A percentile compares a stretch with the other conserved stretches of the same genome.
Conservation (phyloP, 768 basidiomycete species). For the Trametes elegans region DNA sequence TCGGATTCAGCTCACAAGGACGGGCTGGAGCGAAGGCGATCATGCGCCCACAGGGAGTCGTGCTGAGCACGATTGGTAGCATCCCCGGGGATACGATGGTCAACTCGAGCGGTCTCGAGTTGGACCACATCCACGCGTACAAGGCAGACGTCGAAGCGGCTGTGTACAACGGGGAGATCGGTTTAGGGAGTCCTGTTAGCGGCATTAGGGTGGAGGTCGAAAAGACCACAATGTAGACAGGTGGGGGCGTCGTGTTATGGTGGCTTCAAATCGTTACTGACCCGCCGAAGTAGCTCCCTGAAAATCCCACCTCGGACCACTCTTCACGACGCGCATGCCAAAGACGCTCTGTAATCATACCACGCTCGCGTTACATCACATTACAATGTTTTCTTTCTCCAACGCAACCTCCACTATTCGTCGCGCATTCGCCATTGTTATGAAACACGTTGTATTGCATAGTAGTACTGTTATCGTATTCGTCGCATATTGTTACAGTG, state of each 20-base stretch:
- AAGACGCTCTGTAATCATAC: slow-evolving; percentile 13
- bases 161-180: slow-evolving; percentile 11
- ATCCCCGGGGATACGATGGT: slow-evolving; percentile 24
- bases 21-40: slow-evolving; percentile 25
- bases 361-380: slow-evolving; percentile 4
- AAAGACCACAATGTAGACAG: slow-evolving; percentile 30
- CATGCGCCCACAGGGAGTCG: slow-evolving; percentile 27
- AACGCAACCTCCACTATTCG: background rate
- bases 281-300: background rate
- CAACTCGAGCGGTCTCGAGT: slow-evolving; percentile 26
- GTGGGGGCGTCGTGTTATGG: background rate
- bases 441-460: slow-evolving; percentile 18
- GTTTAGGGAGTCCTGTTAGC: slow-evolving; percentile 21
- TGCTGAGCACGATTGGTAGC: slow-evolving; percentile 32
- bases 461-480: slow-evolving; percentile 14
- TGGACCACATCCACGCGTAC: slow-evolving; percentile 26
- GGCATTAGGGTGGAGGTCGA: slow-evolving; percentile 33
- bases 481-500: slow-evolving; percentile 9
- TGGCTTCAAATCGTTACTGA: background rate
- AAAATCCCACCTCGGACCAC: slow-evolving; percentile 5
- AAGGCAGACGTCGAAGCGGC: slow-evolving; percentile 25
- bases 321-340: background rate
- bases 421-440: background rate
- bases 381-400: background rate
- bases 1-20: slow-evolving; percentile 22